These are phyloP conservation scores for Cupressus sempervirens DNA, from an alignment of 75 land plant species.

Conservation along the genomic window DNA sequence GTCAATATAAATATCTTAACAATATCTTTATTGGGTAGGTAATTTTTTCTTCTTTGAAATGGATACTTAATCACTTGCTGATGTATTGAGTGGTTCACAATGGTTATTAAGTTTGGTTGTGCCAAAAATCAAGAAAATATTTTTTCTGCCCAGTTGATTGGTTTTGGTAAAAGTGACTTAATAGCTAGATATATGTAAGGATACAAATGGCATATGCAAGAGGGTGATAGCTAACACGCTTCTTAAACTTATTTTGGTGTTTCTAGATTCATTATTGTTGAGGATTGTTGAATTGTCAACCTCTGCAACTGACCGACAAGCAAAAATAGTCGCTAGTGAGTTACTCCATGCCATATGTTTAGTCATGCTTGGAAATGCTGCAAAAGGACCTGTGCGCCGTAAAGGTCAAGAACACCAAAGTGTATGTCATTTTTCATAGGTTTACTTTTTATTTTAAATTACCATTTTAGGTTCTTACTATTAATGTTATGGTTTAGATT, in stretches of 20 bases:
- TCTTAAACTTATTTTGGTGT: not conserved
- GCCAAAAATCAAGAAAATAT: not conserved
- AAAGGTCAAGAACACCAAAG: slow-evolving; percentile 21
- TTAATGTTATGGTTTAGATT: not conserved
- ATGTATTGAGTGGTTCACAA: not conserved
- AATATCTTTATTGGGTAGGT: not conserved
- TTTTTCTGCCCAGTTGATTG: not conserved
- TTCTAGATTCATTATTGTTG: slow-evolving; percentile 31
- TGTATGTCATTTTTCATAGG: slow-evolving; percentile 9
- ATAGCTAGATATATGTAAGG: not conserved
- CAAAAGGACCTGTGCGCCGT: slow-evolving; percentile 35
- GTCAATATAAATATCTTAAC: not conserved
- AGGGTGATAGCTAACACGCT: not conserved
- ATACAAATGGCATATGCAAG: not conserved
- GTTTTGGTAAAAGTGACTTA: not conserved
- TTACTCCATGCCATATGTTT: slow-evolving; percentile 44
- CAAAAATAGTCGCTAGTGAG: slow-evolving; percentile 36
- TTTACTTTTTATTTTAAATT: not conserved
- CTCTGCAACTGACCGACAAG: slow-evolving; percentile 32
- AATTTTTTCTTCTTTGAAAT: not conserved
- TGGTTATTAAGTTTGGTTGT: not conserved
- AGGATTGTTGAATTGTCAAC: slow-evolving; percentile 42
- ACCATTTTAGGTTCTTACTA: not conserved
- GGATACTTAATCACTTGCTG: not conserved
- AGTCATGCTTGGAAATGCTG: slow-evolving; percentile 45